Evolutionary conservation across 257 asterid species (phyloP).

Genomic region (Nicotiana attenuata): DNA sequence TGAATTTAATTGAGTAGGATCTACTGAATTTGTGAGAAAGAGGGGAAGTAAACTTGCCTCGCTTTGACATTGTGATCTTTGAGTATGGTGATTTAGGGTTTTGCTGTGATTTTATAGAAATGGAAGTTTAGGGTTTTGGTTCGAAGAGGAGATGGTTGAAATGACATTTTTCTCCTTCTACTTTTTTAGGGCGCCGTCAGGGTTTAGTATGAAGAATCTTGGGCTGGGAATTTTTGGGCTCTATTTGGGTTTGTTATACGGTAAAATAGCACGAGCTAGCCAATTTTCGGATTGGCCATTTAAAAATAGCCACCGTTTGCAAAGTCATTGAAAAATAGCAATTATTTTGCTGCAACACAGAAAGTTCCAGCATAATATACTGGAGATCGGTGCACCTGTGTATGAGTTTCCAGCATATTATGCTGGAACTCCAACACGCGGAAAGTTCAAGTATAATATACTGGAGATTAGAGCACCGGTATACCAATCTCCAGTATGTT

Average conservation of each 20-base stretch:
- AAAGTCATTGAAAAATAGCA: too few relatives aligned
- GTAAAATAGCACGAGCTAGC: too few relatives aligned
- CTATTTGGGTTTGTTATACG: not conserved
- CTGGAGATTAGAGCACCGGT: too few relatives aligned
- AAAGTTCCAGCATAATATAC: too few relatives aligned
- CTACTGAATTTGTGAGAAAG: not conserved
- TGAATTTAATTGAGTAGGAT: not conserved
- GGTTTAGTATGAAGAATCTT: not conserved
- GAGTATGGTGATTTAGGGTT: slow-evolving; percentile 4
- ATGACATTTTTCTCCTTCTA: not conserved
- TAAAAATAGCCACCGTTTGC: too few relatives aligned
- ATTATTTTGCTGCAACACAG: too few relatives aligned
- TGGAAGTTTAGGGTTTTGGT: not conserved
- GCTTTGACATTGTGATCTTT: slow-evolving; percentile 40
- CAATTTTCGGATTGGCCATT: too few relatives aligned
- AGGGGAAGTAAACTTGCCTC: slow-evolving; percentile 20
- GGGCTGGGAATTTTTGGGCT: not conserved
- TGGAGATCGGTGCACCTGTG: too few relatives aligned
- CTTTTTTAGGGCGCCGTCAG: not conserved
- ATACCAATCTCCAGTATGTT: too few relatives aligned
- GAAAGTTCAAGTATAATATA: too few relatives aligned
- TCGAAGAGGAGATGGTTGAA: not conserved
- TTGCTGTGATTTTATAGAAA: slow-evolving; percentile 1
- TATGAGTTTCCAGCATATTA: too few relatives aligned
- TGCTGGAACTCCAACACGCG: too few relatives aligned